Evolutionary conservation across 1,284 basidiomycete species (phyloP), one percentile per base, ranked within the genome.

Genomic region (Pisolithus thermaeus): DNA sequence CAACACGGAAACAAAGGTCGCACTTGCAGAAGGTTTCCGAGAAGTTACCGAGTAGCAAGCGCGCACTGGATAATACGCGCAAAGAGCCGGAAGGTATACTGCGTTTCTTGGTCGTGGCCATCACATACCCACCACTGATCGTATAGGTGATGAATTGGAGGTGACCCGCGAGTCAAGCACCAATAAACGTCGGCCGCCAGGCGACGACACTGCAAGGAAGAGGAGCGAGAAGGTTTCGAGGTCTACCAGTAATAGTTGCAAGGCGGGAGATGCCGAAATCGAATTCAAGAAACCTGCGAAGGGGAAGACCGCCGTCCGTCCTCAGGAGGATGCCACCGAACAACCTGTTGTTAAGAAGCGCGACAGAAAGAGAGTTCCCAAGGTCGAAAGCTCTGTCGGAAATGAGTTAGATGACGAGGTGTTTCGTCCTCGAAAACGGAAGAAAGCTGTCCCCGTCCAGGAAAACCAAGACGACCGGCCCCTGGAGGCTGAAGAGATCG

Each of bases 381-480:
- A 36, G 12, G 36, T 30, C 18, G 50, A 60, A 39, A 39, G 28
- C 12, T 9, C 12, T 28, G 32, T 42, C 23, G 23, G 23, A 42
- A 9, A 25, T 16, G 43, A 30, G 39, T 40, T 40, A 9, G 18
- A 40, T 40, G 54, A 56, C 16, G 54, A 56, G 6, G 28, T 36
- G 25, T 14, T 14, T 32, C 37, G 37, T 38, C 47, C 48, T n/a
- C 48, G 30, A 22, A 43, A 35, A 28, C 38, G 40, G 48, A 50
- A 50, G 40, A 50, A 23, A 28, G 40, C 20, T 12, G 20, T 32
- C 12, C 25, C 20, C 20, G 9, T 25, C n/a, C 53, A 54, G 4
- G 63, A 55, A 7, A 50, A 52, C 3, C 39, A 57, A 18, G 54
- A 65, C 11, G 54, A 67, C 16, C 53, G 48, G 44, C 63, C 61